A percentile compares a stretch with the other conserved stretches of the same genome.
Evolutionary conservation across 441 rosid species (phyloP).

Genomic region (Omphalea diandra): DNA sequence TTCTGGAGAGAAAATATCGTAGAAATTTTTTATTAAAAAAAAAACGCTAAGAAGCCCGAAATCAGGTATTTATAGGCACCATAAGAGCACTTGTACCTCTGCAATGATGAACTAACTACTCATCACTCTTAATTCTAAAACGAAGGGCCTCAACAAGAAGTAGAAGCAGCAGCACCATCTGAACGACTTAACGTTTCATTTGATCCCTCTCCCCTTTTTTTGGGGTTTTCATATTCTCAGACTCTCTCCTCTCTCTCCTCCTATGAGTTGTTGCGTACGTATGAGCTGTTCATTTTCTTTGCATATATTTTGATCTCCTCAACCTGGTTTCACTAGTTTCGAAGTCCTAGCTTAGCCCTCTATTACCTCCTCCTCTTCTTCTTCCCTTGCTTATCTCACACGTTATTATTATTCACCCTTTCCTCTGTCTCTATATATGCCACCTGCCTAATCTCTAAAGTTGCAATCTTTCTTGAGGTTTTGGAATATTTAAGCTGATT

Average conservation of each 20-base stretch:
- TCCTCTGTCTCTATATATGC: constrained; percentile 23
- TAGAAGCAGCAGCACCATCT: constrained; percentile 13
- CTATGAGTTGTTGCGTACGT: neutral
- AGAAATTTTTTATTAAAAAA: neutral
- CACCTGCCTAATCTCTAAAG: constrained; percentile 3
- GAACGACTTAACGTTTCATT: neutral
- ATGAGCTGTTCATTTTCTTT: neutral
- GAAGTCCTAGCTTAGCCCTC: constrained; percentile 11
- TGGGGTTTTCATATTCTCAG: neutral
- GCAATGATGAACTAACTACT: constrained; percentile 23
- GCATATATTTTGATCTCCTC: neutral
- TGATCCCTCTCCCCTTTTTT: too few relatives aligned
- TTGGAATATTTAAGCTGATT: neutral
- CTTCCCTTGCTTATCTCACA: constrained; percentile 32
- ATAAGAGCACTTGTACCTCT: constrained; percentile 18
- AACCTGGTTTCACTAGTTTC: constrained; percentile 19
- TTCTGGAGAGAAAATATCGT: constrained; percentile 29
- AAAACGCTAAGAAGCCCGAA: neutral
- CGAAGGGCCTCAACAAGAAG: neutral
- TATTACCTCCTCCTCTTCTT: constrained; percentile 13
- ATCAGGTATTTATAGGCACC: constrained; percentile 40
- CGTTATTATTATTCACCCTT: constrained; percentile 28
- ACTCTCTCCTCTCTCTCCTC: too few relatives aligned
- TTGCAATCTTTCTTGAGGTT: too few relatives aligned
- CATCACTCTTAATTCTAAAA: neutral